Evolutionary conservation across 352 stramenopile genomes (phyloP).

Genomic region (Pythium diclinum): DNA sequence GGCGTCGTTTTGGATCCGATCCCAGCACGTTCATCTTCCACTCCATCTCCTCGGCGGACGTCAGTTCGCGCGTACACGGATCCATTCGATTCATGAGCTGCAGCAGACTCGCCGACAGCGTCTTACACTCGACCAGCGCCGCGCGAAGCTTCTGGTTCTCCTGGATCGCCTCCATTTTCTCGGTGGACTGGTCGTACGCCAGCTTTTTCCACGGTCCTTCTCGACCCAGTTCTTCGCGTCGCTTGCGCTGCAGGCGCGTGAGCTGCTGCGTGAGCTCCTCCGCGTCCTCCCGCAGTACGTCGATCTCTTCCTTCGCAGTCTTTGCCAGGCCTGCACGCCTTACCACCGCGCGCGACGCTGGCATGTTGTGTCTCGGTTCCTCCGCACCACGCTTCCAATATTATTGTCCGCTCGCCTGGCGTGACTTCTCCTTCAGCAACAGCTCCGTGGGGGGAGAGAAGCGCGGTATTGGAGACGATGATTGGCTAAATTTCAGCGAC

Average conservation of each 20-base stretch:
- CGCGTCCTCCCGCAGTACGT: slow-evolving; percentile 10
- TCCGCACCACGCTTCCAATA: no score
- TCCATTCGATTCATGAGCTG: slow-evolving; percentile 1
- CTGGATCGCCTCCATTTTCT: slow-evolving; percentile 3
- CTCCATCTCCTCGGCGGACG: slow-evolving; percentile 21
- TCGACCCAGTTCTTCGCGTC: slow-evolving; percentile 5
- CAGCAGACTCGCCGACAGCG: slow-evolving; percentile 10
- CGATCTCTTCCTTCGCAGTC: slow-evolving; percentile 13
- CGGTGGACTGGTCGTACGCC: slow-evolving; percentile 11
- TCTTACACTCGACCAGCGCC: slow-evolving; percentile 14
- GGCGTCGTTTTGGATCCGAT: slow-evolving; percentile 8
- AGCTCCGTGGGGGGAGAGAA: no score
- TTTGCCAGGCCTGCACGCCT: background rate
- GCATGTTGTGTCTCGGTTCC: no score
- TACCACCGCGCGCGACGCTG: no score
- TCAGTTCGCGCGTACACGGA: background rate
- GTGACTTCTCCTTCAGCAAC: no score
- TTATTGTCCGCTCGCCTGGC: no score
- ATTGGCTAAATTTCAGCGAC: no score
- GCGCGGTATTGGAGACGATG: no score
- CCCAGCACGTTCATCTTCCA: slow-evolving; percentile 17
- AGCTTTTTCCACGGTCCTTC: slow-evolving; percentile 29
- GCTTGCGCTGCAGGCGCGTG: slow-evolving; percentile 7
- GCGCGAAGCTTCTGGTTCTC: slow-evolving; percentile 19
- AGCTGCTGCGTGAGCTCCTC: slow-evolving; percentile 5